Evolutionary conservation across 2,329 filamentous ascomycete species (phyloP), one percentile per base, ranked within the genome.

Genomic region (Fusarium fujikuroi): DNA sequence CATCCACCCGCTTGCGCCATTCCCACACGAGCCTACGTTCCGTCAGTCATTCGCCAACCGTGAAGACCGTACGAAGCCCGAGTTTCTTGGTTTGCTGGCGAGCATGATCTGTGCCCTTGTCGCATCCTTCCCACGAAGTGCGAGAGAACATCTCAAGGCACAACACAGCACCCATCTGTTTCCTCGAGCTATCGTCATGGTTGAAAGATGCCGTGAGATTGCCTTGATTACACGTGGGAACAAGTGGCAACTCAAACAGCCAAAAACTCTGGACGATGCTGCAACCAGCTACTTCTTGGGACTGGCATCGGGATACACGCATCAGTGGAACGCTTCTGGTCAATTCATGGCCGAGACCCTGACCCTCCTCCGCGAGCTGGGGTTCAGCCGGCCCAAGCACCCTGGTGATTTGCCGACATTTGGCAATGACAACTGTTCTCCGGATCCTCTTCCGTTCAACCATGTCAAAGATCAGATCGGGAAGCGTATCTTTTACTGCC

Each of bases 401-500:
- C 78, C 79, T 36, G 81, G 78, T 40, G 83, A 82, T 44, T 76
- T 80, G 61, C 82, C 79, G 15, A 83, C 76, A 2, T 85, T 85
- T 77, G 84, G 83, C 23, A 80, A 80, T 43, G 82, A 85, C 63
- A 73, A 78, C 10, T 82, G 78, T 63, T 82, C 81, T 10, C 79
- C 79, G 3, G 82, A 85, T 14, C 81, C 82, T 9, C 82, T 85
- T 47, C 83, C 86, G 1, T 89, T 92, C 67, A 91, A 93, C 75
- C 91, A 92, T 54, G 88, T 95, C 58, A 91, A 91, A 77, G 90
- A 92, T 76, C 92, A 95, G 81, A 88, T 93, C 52, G 90, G 92
- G 52, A 92, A 93, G 79, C 89, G 92, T 70, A 91, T 97, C 44
- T 97, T 97, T 80, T 97, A 95, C 91, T 92, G 93, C 28, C 87